A percentile compares a stretch with the other conserved stretches of the same genome.
phyloP scores from a whole-genome alignment of 2,329 filamentous ascomycete species.

The Xylariaceae sp. region DNA sequence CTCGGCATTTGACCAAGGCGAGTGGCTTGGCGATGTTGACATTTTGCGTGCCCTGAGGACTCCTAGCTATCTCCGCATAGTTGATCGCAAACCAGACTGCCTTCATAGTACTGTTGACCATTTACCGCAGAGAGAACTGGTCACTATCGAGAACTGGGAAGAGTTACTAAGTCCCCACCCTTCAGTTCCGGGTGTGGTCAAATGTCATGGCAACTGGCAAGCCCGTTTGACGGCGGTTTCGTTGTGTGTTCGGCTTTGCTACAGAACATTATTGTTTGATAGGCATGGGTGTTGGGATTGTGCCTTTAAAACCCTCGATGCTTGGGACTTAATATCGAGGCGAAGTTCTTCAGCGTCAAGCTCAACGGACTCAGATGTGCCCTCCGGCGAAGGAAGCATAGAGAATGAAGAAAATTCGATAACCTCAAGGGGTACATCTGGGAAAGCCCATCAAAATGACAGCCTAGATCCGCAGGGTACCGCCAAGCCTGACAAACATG shows the following conservation, averaged over 20 bases:
- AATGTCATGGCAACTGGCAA: conserved; percentile 18
- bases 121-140: not conserved
- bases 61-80: not conserved
- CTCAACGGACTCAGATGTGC: not conserved
- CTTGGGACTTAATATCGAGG: not conserved
- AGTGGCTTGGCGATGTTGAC: conserved; percentile 9
- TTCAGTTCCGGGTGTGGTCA: not conserved
- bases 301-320: conserved; percentile 2
- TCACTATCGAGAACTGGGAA: conserved; percentile 17
- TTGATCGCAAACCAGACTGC: not conserved
- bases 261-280: conserved; percentile 5
- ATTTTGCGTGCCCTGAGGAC: not conserved
- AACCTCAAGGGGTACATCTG: too few relatives aligned
- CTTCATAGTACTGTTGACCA: not conserved
- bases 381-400: not conserved
- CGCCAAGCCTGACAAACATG: too few relatives aligned
- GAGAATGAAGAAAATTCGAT: not conserved
- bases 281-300: conserved; percentile 16
- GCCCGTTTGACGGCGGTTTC: conserved; percentile 6
- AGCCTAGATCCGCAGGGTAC: too few relatives aligned
- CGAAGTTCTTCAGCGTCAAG: not conserved
- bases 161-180: conserved; percentile 14
- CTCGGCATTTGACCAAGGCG: conserved; percentile 1
- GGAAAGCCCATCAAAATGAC: too few relatives aligned
- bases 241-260: conserved; percentile 3